Base-by-base conservation (phyloP, 352 stramenopile genomes). In the Pythium coloratum region DNA sequence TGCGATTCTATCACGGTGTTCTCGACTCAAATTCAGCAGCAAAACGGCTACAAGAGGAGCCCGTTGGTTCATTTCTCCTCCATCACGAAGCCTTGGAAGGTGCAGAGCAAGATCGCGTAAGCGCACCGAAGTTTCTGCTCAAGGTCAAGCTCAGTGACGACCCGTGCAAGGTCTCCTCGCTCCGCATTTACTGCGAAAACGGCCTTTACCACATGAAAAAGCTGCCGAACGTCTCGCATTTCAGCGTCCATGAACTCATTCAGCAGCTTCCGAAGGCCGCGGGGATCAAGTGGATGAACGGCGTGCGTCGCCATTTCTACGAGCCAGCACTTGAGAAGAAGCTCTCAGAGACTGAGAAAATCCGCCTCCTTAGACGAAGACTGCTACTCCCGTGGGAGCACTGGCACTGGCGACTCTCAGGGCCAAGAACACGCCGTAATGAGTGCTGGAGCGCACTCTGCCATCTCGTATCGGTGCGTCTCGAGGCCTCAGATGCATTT, bases 1-100 rank as follows among this genome's bases (percentile, higher is more conserved):
- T 89, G 46, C 80, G 82, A 3, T 91, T 77, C 55, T 89, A 88
- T 24, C 77, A 89, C 40, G 79, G 79, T 6, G 26, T 33, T 2
- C 6, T 89, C 2, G 65, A 51, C 7, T 77, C 56, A 42, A 59
- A 36, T n/a, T 53, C 76, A 18, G 80, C 74, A 0, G 84, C 73
- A 7, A 26, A 51, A 9, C 44, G 76, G 13, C 54, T 91, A 2
- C 24, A 55, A 18, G 26, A n/a, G 10, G 57, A 75, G 4, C 73
- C 71, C 0, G 64, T 78, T 18, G 81, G 82, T 4, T 67, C 81
- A 0, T 89, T 82, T 62, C 65, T 91, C 30, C 56, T 91, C 1
- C 71, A 89, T 59, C 66, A 72, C 34, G 28, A 56, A 6, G 0
- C 55, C 24, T 34, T 72, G 57, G 3, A 16, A 47, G 14, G 2